These are phyloP conservation scores for Theileria sp. DNA, from an alignment of 169 alveolate genomes.

Conservation along the genomic window DNA sequence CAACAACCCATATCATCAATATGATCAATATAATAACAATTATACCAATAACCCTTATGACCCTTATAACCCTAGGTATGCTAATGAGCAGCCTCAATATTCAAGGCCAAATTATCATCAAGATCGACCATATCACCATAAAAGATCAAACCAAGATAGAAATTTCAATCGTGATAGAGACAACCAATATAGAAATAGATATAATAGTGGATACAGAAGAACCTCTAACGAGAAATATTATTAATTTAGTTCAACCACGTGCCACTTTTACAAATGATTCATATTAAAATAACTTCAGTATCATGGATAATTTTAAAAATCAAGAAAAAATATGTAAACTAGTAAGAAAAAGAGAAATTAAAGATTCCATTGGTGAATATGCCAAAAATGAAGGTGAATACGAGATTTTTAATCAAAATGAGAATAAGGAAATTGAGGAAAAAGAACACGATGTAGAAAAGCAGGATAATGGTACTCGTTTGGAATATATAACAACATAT, in stretches of 20 bases:
- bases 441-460: not conserved
- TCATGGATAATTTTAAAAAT: not conserved
- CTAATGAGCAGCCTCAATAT: not conserved
- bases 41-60: not conserved
- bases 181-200: not conserved
- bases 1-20: not conserved
- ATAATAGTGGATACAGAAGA: not conserved
- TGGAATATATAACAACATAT: slow-evolving; percentile 39
- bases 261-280: not conserved
- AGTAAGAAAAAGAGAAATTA: not conserved
- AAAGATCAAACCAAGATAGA: not conserved
- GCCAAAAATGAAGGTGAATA: not conserved
- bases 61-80: not conserved
- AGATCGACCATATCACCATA: not conserved
- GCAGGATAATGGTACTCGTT: slow-evolving; percentile 10
- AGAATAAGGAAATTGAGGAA: slow-evolving; percentile 3
- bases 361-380: not conserved
- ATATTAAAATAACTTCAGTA: not conserved
- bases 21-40: not conserved
- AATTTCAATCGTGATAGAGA: not conserved
- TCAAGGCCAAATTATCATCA: not conserved
- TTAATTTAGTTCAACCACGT: not conserved
- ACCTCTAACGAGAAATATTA: slow-evolving; percentile 6
- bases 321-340: not conserved
- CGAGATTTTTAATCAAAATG: slow-evolving; percentile 29